Base-by-base conservation (phyloP, 2,329 filamentous ascomycete species). In the Stagonosporopsis tanaceti region DNA sequence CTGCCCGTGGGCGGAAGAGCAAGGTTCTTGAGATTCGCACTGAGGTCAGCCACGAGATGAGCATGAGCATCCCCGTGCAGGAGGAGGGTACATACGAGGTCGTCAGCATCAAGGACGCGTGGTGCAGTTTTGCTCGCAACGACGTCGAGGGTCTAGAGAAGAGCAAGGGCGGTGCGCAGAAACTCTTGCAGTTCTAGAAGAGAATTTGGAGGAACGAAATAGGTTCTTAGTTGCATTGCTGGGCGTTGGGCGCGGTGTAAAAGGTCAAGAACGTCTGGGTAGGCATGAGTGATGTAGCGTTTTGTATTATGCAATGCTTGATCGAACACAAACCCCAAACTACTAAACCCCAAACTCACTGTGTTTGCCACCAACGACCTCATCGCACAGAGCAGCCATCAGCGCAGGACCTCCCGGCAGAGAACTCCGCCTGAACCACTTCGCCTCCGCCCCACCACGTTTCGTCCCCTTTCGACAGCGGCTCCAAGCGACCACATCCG, bases 61-160 rank as follows among this genome's bases (percentile, higher is more conserved):
- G 81, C 70, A 93, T 96, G 83, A 86, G 87, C 25, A 86, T 98
- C 67, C 88, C 88, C 68, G 93, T 93, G 25, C 93, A 89, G 66
- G 91, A 97, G 73, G 95, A 98, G 82, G 95, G 95, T 47, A 97
- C 93, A 65, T 99, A 99, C 73, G 95, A 99, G 79, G 94, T 99
- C 17, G 91, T 98, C 28, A 89, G 92, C 11, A 97, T 99, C 78
- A 96, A 96, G 82, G 95, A 99, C 78, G 87, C 87, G 70, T 96
- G 87, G 79, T 99, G 95, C 75, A 89, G 92, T 25, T 97, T 96
- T 77, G 91, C 91, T 42, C 94, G 88, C 59, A 85, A 89, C 71
- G 54, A 57, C 20, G 84, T 86, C 37, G 78, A 82, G 53, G 70
- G 69, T 6, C 57, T 68, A 7, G 77, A 81, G 47, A 65, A 66